Evolutionary conservation across 768 basidiomycete genomes (phyloP), one percentile per base, ranked within the genome.

Genomic region (Phaeolepiota aurea): DNA sequence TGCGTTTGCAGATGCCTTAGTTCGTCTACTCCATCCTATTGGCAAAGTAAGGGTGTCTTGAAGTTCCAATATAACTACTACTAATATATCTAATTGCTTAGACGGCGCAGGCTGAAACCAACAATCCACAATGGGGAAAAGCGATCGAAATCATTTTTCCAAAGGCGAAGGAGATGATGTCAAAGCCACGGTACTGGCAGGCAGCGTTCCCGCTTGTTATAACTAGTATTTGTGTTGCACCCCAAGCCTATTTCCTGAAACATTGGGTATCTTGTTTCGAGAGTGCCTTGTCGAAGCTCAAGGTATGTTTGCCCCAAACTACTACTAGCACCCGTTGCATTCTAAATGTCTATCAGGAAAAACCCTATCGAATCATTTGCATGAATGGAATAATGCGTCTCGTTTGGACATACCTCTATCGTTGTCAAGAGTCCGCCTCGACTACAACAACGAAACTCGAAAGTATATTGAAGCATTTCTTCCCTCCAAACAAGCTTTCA

Each of bases 41-140:
- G 84, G 82, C 45, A 91, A 94, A 74, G 89, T 85, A 43, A 32
- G 60, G 23, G 38, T 12, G 12, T 25, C 4, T 4, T 22, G 13
- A 5, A 31, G 25, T 47, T 15, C 18, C 43, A 32, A 18, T 21
- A 20, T 32, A 20, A 20, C 4, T 18, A 36, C 12, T 22, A 43
- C 21, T 20, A 32, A 19, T 15, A 35, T 31, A 10, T 21, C 13
- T 19, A 41, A 52, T 35, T 41, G 28, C 25, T 16, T 40, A 92
- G 87, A 93, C 85, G 28, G 93, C 89, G 0, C 90, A 92, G 63
- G 92, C 89, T 4, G 92, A 97, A 63, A 91, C 93, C 37, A 96
- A 96, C 51, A 85, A 93, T 57, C 92, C 92, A 0, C 73, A 86
- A 49, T 97, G 92, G 92, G 88, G 83, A 3, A 90, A 88, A 55